A percentile compares a stretch with the other conserved stretches of the same genome.
Evolutionary conservation across 148 eudicot genomes (phyloP).

Genomic region (Talinum fruticosum): DNA sequence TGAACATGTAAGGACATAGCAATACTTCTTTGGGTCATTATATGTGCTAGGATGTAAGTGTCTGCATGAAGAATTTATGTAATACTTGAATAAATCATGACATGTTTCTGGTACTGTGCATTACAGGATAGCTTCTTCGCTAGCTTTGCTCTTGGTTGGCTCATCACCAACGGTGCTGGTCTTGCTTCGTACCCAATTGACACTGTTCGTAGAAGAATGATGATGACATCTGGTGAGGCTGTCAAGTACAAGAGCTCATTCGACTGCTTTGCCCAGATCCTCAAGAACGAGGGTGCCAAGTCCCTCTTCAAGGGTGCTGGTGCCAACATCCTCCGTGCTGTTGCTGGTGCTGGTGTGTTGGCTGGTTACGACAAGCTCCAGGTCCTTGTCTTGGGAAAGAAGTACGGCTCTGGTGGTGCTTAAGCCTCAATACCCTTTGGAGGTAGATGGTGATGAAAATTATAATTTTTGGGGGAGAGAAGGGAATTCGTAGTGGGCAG

Average conservation of each 20-base stretch:
- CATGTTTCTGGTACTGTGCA: constrained; percentile 11
- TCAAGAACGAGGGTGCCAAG: constrained; percentile 74
- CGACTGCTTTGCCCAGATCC: constrained; percentile 63
- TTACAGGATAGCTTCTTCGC: constrained; percentile 71
- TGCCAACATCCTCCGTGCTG: constrained; percentile 78
- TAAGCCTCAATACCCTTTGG: constrained; percentile 24
- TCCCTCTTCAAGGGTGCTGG: constrained; percentile 86
- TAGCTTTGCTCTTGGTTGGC: constrained; percentile 73
- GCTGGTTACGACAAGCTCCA: constrained; percentile 86
- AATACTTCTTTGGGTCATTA: no score
- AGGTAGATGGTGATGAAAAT: constrained; percentile 51
- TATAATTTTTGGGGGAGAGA: constrained; percentile 13
- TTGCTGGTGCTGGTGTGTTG: constrained; percentile 86
- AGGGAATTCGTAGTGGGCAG: constrained; percentile 14
- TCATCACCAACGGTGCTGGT: constrained; percentile 66
- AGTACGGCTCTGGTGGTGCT: constrained; percentile 67
- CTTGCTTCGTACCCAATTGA: constrained; percentile 74
- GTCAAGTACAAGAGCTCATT: constrained; percentile 74
- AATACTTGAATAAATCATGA: neutral
- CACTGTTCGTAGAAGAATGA: constrained; percentile 79
- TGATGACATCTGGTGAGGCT: constrained; percentile 84
- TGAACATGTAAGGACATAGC: neutral
- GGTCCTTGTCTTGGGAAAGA: constrained; percentile 67
- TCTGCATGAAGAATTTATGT: neutral
- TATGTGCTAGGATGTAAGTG: neutral